Evolutionary conservation across 345 rosid genomes (phyloP), one percentile per base, ranked within the genome.

Genomic region (Euphorbia peplus): DNA sequence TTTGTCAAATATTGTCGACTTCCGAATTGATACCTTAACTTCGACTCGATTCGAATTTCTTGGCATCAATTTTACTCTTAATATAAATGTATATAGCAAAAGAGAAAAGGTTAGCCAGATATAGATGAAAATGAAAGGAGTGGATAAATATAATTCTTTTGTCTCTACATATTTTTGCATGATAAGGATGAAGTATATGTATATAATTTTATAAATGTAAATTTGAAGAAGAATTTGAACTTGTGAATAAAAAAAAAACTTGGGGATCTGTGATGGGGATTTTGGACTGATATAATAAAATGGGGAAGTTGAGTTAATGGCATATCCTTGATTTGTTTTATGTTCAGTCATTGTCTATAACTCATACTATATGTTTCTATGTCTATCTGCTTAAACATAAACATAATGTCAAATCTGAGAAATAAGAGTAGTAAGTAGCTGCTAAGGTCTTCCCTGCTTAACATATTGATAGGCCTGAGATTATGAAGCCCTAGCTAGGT

Each of bases 181-280:
- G 3, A 39, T 39, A 39, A 39, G 9, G 10, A 39, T 39, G 42
- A 39, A 39, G 42, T 8, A 39, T 39, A 5, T 35, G 39, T 35
- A 39, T 39, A 39, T 39, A 39, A 39, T 39, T 39, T 4, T 44
- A 42, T 11, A 44, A 15, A 21, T 51, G n/a, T n/a, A n/a, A n/a
- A n/a, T 51, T 19, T 19, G 60, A 55, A 22, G 63, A 59, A 59
- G 57, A 53, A 53, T 53, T 22, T 7, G 57, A 53, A n/a, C 2
- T 22, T 53, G 4, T 75, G 66, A 63, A 75, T 77, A 44, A 55
- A 64, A 63, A 75, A 75, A 44, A 60, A 44, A 60, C 83, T 72
- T 84, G 63, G 86, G 88, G 83, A 85, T 82, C 85, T 73, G 88
- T 73, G 76, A 76, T 65, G 69, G 59, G 69, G 59, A 64, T 68